Conservation (phyloP, 225 moss, liverwort and hornwort genomes). For the Sphagnum contortum region DNA sequence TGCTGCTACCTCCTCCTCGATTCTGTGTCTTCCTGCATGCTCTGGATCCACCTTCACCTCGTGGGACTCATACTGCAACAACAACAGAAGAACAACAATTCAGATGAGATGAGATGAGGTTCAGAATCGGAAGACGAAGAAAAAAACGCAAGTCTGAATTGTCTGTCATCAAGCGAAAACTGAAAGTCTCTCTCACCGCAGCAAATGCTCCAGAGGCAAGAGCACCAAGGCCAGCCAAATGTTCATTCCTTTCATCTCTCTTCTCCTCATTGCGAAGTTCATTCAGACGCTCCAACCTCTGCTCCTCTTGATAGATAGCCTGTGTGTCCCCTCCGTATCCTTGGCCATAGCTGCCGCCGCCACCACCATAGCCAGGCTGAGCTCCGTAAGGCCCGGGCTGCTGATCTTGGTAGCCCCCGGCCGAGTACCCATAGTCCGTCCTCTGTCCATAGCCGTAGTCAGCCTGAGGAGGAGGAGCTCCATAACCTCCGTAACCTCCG, state of each 20-base stretch:
- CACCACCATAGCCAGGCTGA: neutral
- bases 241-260: neutral
- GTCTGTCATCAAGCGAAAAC: neutral
- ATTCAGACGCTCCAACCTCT: neutral
- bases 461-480: no score
- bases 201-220: conserved; percentile 1
- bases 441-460: no score
- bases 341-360: neutral
- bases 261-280: neutral
- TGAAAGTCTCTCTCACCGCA: neutral
- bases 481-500: neutral
- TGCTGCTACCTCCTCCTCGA: neutral
- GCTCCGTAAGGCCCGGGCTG: neutral
- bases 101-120: no score
- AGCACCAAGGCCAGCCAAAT: neutral
- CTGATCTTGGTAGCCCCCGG: neutral
- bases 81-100: no score
- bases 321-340: neutral
- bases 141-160: no score
- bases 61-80: neutral
- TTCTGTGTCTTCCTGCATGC: neutral
- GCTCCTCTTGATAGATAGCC: neutral
- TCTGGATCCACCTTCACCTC: neutral
- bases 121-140: no score
- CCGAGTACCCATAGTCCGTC: neutral